Evolutionary conservation across 371 early-diverging fungal genomes (phyloP), one percentile per base, ranked within the genome.

Genomic region (Fennellomyces sp.): DNA sequence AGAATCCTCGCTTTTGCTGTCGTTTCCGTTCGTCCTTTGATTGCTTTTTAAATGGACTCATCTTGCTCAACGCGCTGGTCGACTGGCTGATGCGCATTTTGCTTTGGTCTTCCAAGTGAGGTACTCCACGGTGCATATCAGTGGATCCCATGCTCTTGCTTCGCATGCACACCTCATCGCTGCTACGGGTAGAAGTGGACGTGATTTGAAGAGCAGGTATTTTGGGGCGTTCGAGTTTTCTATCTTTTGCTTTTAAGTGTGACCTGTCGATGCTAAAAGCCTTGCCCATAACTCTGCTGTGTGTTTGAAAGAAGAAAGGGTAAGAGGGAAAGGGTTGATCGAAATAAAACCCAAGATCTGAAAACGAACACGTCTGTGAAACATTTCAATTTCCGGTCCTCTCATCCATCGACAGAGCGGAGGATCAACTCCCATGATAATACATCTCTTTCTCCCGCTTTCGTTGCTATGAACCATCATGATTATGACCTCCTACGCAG

Each of bases 221-320:
- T 21, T 11, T 5, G 6, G 39, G 17, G 39, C 17, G 13, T n/a
- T 39, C n/a, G 39, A 39, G 12, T 39, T 11, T 45, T 21, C 8
- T 17, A 17, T 8, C n/a, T 39, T 39, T 19, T 5, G 6, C 5
- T 13, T 39, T 6, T 39, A 11, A n/a, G 39, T 39, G 39, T 5
- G 39, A 39, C 13, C 17, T 6, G 13, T 39, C 45, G n/a, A 45
- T 45, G 23, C 45, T 23, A 45, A 45, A 45, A 12, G 21, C 45
- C 11, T 45, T 45, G 45, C 45, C 45, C 45, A 45, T 45, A 27
- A n/a, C n/a, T n/a, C n/a, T n/a, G n/a, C n/a, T n/a, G 45, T 15
- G 45, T 39, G 39, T 4, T 39, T 25, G 45, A 42, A 12, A 51
- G 21, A 15, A 15, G 31, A n/a, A n/a, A 39, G 11, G 31, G 30